Percentiles rank a stretch among this genome's conserved stretches.
Conservation (phyloP, 108 stramenopile species). For the Cyclostephanos invisitatus region DNA sequence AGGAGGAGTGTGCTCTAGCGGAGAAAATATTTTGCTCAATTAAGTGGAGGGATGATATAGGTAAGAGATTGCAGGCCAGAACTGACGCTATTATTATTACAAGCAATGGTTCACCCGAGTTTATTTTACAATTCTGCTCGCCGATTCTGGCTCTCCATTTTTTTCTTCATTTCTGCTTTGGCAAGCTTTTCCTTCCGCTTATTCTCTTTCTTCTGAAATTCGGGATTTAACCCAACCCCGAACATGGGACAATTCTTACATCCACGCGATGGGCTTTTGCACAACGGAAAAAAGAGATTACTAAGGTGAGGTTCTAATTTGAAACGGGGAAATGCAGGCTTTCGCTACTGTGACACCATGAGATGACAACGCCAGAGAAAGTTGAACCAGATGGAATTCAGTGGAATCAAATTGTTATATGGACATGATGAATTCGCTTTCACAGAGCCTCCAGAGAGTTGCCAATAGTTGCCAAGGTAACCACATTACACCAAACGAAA, state of each 20-base stretch:
- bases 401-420: too few species aligned
- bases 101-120: too few species aligned
- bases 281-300: neutral
- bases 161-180: slow-evolving; percentile 63
- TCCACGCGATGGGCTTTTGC: slow-evolving; percentile 58
- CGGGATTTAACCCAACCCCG: slow-evolving; percentile 89
- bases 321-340: neutral
- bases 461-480: too few species aligned
- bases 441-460: too few species aligned
- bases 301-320: neutral
- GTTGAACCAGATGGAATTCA: neutral
- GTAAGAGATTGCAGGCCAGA: too few species aligned
- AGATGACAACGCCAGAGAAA: neutral
- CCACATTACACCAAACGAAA: too few species aligned
- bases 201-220: slow-evolving; percentile 75
- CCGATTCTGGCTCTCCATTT: slow-evolving; percentile 89
- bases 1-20: too few species aligned
- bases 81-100: neutral
- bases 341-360: neutral
- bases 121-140: slow-evolving; percentile 85
- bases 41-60: too few species aligned
- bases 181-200: slow-evolving; percentile 54
- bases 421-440: too few species aligned
- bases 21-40: too few species aligned
- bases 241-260: slow-evolving; percentile 90